Base-by-base conservation (phyloP, 208 protist species). In the Crithidia bombi region DNA sequence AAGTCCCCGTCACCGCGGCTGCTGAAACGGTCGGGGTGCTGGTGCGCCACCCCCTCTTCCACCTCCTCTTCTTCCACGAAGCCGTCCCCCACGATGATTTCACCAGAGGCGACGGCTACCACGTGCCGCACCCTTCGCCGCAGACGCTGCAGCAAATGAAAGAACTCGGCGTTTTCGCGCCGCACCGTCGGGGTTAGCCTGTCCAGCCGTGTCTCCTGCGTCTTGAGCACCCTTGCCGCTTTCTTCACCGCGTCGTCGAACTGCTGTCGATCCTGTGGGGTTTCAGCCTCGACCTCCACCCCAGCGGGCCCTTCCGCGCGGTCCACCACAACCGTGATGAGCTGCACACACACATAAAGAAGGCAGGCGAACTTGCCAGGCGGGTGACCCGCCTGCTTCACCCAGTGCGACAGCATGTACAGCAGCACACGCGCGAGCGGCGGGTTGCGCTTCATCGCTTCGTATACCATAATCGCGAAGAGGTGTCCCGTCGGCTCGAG, bases 381-480 rank as follows among this genome's bases (percentile, higher is more conserved):
- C 28, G 80, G 56, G 70, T 90, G 81, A 50, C 70, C 74, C 11
- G 78, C 52, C 75, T 95, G 85, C 75, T 78, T 86, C 78, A 91
- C 83, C 90, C 92, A 96, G 46, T 91, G 79, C 15, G 89, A 88
- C 21, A 94, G 70, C 83, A 94, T 92, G 68, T 86, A 91, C 50
- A 96, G 79, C 61, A 96, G 81, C 10, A 93, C 88, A 17, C 89
- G 85, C 15, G 89, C 73, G 11, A 96, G 81, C 26, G 87, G 74
- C 21, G 89, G 81, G 71, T 87, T 93, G 47, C 92, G 92, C 73
- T 94, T 94, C 82, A 96, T 89, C 43, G 89, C 78, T 55, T 96
- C 92, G 72, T 92, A 96, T 66, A 91, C 78, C 87, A 94, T 92
- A 32, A 96, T 85, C 7, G 85, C 71, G 67, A 96, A 96, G 26